Percentiles rank a stretch among this genome's conserved stretches.
Conservation (phyloP, 2,329 filamentous ascomycete genomes). For the Dactylellina cionopaga region DNA sequence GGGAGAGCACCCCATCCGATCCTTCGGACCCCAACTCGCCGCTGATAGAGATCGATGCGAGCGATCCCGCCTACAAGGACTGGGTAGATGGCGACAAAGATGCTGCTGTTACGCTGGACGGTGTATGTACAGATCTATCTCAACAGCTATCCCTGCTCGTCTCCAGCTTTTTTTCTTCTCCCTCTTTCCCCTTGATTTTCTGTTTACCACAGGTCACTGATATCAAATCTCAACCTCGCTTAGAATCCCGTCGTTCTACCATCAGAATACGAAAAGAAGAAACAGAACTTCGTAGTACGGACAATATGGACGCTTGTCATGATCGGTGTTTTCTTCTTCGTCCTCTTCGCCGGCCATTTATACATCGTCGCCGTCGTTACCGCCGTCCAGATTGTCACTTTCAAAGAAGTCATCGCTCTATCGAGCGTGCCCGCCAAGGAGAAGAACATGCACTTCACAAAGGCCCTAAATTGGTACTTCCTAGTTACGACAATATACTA, state of each 20-base stretch:
- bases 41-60: constrained; percentile 43
- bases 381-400: constrained; percentile 92
- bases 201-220: constrained; percentile 29
- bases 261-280: constrained; percentile 96
- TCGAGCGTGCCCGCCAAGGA: constrained; percentile 92
- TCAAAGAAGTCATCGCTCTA: constrained; percentile 99
- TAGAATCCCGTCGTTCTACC: constrained; percentile 58
- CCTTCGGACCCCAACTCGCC: constrained; percentile 49
- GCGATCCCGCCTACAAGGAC: constrained; percentile 47
- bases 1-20: constrained; percentile 48
- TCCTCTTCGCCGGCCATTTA: constrained; percentile 95
- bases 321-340: constrained; percentile 90
- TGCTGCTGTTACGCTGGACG: background rate
- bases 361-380: constrained; percentile 96
- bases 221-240: constrained; percentile 28
- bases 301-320: constrained; percentile 98
- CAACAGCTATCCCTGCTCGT: constrained; percentile 36
- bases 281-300: constrained; percentile 94
- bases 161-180: constrained; percentile 31
- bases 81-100: constrained; percentile 51
- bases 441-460: constrained; percentile 89
- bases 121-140: constrained; percentile 30
- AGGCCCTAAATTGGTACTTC: constrained; percentile 99
- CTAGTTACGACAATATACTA: constrained; percentile 99
- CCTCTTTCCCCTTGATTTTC: background rate